Evolutionary conservation across 108 stramenopile genomes (phyloP).

Genomic region (Pseudonitzschia delicatissima): DNA sequence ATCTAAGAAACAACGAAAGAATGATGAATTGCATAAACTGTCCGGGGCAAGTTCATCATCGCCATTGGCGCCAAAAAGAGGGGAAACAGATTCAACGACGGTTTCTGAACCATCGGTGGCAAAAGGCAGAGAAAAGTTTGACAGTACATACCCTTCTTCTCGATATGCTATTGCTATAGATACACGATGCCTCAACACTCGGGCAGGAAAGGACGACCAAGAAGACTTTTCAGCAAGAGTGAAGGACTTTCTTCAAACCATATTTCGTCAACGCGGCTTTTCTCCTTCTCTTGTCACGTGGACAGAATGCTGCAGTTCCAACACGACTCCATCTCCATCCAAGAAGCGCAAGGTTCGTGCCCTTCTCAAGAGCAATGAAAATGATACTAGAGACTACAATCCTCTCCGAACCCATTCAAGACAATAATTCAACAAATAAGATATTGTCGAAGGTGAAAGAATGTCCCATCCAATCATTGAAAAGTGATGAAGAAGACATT

Average conservation of each 20-base stretch:
- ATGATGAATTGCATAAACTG: no score
- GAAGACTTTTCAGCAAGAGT: constrained; percentile 3
- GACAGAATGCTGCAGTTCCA: no score
- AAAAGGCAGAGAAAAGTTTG: no score
- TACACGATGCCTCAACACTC: constrained; percentile 24
- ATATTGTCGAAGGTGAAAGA: background rate
- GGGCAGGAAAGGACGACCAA: constrained; percentile 4
- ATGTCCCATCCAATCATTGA: background rate
- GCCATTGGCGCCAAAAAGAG: no score
- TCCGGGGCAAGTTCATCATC: no score
- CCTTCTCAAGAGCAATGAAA: background rate
- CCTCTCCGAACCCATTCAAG: background rate
- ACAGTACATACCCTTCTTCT: background rate
- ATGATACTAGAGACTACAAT: no score
- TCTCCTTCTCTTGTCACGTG: background rate
- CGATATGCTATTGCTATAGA: constrained; percentile 26
- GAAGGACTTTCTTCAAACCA: background rate
- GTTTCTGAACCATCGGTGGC: no score
- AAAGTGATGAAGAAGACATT: no score
- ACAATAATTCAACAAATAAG: background rate
- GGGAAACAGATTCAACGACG: no score
- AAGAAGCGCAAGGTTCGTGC: background rate
- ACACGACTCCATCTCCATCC: background rate
- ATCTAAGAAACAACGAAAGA: no score
- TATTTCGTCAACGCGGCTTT: background rate